A percentile compares a stretch with the other conserved stretches of the same genome.
phyloP scores from a whole-genome alignment of 2,329 filamentous ascomycete species.

The Apiospora pterosperma region DNA sequence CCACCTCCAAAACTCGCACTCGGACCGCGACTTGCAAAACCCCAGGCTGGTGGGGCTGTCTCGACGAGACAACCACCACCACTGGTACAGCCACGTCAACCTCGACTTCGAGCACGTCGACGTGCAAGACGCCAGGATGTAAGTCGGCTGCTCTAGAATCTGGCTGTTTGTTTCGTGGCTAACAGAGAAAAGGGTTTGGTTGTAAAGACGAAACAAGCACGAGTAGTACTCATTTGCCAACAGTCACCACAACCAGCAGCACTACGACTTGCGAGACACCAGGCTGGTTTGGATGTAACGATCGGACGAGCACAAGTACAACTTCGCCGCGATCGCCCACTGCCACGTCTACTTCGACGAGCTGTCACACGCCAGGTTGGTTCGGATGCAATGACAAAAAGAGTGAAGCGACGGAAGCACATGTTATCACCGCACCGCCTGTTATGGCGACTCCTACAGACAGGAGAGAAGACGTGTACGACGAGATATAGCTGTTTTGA shows the following conservation, averaged over 20 bases:
- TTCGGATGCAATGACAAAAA: conserved; percentile 15
- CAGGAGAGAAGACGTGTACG: not conserved
- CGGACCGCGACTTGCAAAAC: conserved; percentile 86
- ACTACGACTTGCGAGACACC: conserved; percentile 26
- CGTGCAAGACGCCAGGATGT: conserved; percentile 60
- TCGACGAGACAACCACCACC: conserved; percentile 60
- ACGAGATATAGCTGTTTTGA: not conserved
- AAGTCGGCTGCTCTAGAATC: not conserved
- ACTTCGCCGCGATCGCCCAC: conserved; percentile 25
- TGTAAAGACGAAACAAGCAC: conserved; percentile 53
- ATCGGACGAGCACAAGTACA: conserved; percentile 35
- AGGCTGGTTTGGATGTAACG: conserved; percentile 47
- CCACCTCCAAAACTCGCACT: conserved; percentile 59
- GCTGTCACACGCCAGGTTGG: conserved; percentile 23
- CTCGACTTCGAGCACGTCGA: conserved; percentile 42
- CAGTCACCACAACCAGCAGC: conserved; percentile 30
- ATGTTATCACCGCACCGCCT: conserved; percentile 11
- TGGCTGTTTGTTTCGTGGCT: not conserved
- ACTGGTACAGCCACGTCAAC: conserved; percentile 39
- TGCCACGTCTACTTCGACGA: conserved; percentile 31
- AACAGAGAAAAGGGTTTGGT: conserved; percentile 45
- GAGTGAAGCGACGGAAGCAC: not conserved
- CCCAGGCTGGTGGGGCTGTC: conserved; percentile 77
- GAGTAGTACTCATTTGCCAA: conserved; percentile 23
- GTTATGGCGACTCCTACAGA: conserved; percentile 6